Conservation (phyloP, 441 rosid genomes). For the Bocquillonia castaneifolia region DNA sequence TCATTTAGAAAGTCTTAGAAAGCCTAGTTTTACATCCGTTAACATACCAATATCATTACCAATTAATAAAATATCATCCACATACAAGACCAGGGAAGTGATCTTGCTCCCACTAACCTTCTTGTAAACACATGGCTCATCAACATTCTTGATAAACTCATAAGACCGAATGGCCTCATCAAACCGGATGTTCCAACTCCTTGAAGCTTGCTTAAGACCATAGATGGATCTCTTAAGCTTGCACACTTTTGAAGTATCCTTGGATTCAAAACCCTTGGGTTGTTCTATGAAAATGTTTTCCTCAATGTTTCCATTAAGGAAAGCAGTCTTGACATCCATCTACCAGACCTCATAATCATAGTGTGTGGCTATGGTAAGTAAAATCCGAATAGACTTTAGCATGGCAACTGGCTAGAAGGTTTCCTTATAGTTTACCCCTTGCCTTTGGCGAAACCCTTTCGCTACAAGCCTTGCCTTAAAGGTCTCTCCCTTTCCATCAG, state of each 20-base stretch:
- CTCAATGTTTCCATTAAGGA: not conserved
- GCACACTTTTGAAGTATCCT: not conserved
- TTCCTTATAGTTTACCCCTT: not conserved
- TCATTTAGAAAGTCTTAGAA: not conserved
- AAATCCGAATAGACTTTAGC: not conserved
- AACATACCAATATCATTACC: not conserved
- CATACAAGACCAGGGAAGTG: not conserved
- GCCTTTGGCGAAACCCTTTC: not conserved
- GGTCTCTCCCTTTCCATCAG: not conserved
- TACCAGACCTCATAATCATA: not conserved
- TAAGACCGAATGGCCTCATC: not conserved
- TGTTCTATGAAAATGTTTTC: not conserved
- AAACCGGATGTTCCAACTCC: not conserved
- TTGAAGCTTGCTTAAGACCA: not conserved
- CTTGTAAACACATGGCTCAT: not conserved
- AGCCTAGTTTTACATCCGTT: no score
- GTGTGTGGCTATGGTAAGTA: not conserved
- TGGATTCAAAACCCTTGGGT: not conserved
- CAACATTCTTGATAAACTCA: not conserved
- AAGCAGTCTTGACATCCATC: not conserved
- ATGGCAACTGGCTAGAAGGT: not conserved
- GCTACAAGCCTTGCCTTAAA: not conserved
- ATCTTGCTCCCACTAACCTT: not conserved
- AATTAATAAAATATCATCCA: not conserved
- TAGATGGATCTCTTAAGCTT: no score